Conservation (phyloP, 108 stramenopile genomes). For the Nitzschia putrida region DNA sequence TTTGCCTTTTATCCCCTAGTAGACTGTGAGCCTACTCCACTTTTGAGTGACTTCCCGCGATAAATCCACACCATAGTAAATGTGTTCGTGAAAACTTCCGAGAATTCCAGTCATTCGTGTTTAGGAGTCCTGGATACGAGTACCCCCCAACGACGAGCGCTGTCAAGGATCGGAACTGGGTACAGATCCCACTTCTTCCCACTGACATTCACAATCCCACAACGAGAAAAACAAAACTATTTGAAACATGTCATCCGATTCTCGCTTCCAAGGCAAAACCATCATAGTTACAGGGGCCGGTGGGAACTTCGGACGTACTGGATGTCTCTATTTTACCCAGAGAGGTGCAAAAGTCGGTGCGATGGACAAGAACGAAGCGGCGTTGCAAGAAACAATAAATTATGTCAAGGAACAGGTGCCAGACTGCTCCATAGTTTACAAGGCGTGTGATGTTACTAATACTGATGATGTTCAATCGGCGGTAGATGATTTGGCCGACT, state of each 20-base stretch:
- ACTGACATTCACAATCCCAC: neutral
- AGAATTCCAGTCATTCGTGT: too few relatives aligned
- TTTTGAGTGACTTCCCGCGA: too few relatives aligned
- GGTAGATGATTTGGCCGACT: slow-evolving; percentile 34
- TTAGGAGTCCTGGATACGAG: too few relatives aligned
- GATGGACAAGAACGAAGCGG: slow-evolving; percentile 58
- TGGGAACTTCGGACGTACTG: slow-evolving; percentile 84
- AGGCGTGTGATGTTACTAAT: slow-evolving; percentile 76
- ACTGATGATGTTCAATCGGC: slow-evolving; percentile 49
- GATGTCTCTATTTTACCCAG: slow-evolving; percentile 74
- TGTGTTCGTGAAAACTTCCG: too few relatives aligned
- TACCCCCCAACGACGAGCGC: too few relatives aligned
- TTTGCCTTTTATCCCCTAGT: too few relatives aligned
- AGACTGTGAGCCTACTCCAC: too few relatives aligned
- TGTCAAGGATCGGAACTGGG: too few relatives aligned
- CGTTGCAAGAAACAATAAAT: slow-evolving; percentile 61
- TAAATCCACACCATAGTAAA: too few relatives aligned
- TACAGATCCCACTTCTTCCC: too few relatives aligned
- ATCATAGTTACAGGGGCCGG: slow-evolving; percentile 89
- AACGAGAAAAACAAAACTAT: neutral
- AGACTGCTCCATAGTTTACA: slow-evolving; percentile 23
- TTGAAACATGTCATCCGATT: slow-evolving; percentile 30
- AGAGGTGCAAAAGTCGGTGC: slow-evolving; percentile 83
- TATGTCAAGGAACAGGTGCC: slow-evolving; percentile 13
- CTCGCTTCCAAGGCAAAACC: slow-evolving; percentile 54